phyloP scores from a whole-genome alignment of 345 rosid species.

The Brassica cretica region DNA sequence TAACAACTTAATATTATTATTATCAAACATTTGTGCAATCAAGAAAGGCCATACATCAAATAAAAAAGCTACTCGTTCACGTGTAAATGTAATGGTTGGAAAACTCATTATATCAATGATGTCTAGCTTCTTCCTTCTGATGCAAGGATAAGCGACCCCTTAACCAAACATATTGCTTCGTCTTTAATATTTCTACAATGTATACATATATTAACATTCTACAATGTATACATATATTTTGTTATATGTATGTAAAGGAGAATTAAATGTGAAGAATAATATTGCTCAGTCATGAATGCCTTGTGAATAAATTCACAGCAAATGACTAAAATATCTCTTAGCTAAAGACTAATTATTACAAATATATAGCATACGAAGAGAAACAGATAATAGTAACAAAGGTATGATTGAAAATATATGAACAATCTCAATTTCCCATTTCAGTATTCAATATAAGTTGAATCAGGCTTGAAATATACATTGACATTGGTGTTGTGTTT shows the following conservation, averaged over 20 bases:
- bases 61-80: neutral
- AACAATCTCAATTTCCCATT: neutral
- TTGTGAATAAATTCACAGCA: neutral
- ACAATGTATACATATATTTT: too few relatives aligned
- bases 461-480: neutral
- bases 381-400: neutral
- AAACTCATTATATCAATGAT: conserved; percentile 6
- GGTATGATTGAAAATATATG: neutral
- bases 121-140: conserved; percentile 18
- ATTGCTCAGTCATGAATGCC: conserved; percentile 10
- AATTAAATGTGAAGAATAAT: conserved; percentile 8
- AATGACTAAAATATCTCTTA: neutral
- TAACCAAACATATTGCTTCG: conserved; percentile 30
- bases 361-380: neutral
- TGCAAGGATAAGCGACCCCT: conserved; percentile 27
- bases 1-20: neutral
- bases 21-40: neutral
- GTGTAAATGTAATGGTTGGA: neutral
- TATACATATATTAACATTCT: too few relatives aligned
- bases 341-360: neutral
- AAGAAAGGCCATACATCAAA: neutral
- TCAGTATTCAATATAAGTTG: neutral
- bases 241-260: neutral
- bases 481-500: neutral
- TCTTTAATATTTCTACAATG: neutral